These are phyloP conservation scores for Colletotrichum orbiculare DNA, from an alignment of 2,329 filamentous ascomycete species.

Conservation along the genomic window DNA sequence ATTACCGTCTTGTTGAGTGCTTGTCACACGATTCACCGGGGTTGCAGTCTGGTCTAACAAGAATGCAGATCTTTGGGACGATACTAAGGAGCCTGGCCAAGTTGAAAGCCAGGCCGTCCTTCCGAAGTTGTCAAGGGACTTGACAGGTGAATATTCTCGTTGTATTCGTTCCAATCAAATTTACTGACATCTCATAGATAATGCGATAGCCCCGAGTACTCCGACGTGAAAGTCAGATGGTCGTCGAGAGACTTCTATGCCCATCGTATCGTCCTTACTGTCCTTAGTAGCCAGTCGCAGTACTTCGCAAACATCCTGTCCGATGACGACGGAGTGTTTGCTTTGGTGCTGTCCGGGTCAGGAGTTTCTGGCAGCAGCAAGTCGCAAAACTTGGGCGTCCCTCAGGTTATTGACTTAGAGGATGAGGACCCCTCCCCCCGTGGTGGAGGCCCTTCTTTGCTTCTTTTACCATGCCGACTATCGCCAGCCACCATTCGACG, in stretches of 20 bases:
- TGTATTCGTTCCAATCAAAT: no score
- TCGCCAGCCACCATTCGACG: neutral
- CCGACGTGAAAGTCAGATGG: conserved; percentile 4
- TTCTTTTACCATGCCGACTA: conserved; percentile 15
- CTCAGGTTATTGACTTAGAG: neutral
- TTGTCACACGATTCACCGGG: no score
- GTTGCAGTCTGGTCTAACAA: neutral
- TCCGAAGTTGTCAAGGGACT: no score
- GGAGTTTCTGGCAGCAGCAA: neutral
- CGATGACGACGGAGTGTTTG: neutral
- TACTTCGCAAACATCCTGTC: conserved; percentile 3
- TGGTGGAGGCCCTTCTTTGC: neutral
- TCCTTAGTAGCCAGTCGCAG: conserved; percentile 14
- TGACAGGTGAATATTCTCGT: neutral
- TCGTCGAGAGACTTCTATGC: conserved; percentile 8
- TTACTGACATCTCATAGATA: neutral
- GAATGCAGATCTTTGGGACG: conserved; percentile 24
- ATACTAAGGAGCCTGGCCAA: no score
- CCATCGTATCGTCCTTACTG: conserved; percentile 16
- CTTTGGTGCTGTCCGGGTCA: neutral
- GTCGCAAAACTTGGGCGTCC: neutral
- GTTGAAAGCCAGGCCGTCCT: no score
- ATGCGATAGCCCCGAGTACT: conserved; percentile 15
- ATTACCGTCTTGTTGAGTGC: no score
- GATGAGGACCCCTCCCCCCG: neutral